Evolutionary conservation across 495 filamentous ascomycete species (phyloP), one percentile per base, ranked within the genome.

Genomic region (Acidiella bohemica): DNA sequence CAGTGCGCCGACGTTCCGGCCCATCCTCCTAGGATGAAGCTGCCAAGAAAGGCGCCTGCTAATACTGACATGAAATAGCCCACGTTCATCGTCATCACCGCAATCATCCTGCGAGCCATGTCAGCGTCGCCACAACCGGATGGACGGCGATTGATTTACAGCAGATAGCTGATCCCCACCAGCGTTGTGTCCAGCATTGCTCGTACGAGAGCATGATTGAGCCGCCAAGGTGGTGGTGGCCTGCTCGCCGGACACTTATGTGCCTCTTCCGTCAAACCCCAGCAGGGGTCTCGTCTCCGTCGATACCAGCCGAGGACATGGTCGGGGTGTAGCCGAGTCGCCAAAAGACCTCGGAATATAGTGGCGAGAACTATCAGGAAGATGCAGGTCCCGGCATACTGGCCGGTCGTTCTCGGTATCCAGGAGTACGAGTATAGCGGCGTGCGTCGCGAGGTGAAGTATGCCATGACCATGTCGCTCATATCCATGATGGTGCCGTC

Each of bases 81-180:
- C 25, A 96, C 72, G 53, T 96, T 96, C 75, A 87, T 75, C 5
- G 84, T 88, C 87, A 96, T 96, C 50, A 93, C 81, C 10, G 83
- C 86, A 61, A 96, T 65, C 88, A 96, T 96, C 36, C 88, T 95
- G 53, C 22, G 18, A 5, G 13, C 10, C 2, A 14, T 4, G 12
- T 36, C 29, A 36, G 33, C 14, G 25, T 25, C 8, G 5, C 9
- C 5, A 36, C n/a, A 4, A 13, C 13, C 31, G 5, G 13, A 17
- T 18, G 3, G 18, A 36, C 18, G 7, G 8, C 18, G 19, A 35
- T 9, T 4, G 17, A 74, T 84, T 68, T 69, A 93, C 88, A 94
- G 71, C 23, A 96, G 62, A 65, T 94, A 96, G 2, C 79, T 78
- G 30, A 93, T 70, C 3, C 78, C 86, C 0, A 71, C 70, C 55